A percentile compares a stretch with the other conserved stretches of the same genome.
phyloP scores from a whole-genome alignment of 208 protist genomes.

The Willaertia magna region DNA sequence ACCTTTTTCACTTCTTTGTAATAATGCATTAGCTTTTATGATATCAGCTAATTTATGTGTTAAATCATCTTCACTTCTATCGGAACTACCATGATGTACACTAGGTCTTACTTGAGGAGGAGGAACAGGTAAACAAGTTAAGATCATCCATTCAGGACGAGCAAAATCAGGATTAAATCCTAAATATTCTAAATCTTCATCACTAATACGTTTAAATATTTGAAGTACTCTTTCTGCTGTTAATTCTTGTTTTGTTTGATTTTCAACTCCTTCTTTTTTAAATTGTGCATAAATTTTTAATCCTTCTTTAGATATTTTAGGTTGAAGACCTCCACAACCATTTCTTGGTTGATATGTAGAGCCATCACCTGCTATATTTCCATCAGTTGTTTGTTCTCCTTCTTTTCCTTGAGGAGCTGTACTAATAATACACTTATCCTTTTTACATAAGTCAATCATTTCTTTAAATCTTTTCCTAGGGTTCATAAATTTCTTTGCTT shows the following conservation, averaged over 20 bases:
- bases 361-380: neutral
- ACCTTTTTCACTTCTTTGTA: conserved; percentile 65
- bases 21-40: conserved; percentile 81
- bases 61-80: conserved; percentile 87
- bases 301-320: conserved; percentile 32
- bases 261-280: conserved; percentile 15
- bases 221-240: conserved; percentile 35
- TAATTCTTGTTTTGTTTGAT: conserved; percentile 19
- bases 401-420: neutral
- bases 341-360: neutral
- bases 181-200: conserved; percentile 52
- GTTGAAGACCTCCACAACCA: conserved; percentile 33
- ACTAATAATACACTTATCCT: neutral
- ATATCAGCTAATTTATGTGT: conserved; percentile 93
- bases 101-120: conserved; percentile 93
- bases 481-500: neutral
- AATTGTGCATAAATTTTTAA: conserved; percentile 49
- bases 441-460: neutral
- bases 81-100: conserved; percentile 62
- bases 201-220: conserved; percentile 55
- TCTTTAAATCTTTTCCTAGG: neutral
- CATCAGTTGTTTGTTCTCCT: neutral
- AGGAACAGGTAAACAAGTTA: conserved; percentile 87
- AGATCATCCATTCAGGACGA: conserved; percentile 79
- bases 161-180: conserved; percentile 62